Evolutionary conservation across 2,329 filamentous ascomycete species (phyloP).

Genomic region (Pseudocercospora crystallina): DNA sequence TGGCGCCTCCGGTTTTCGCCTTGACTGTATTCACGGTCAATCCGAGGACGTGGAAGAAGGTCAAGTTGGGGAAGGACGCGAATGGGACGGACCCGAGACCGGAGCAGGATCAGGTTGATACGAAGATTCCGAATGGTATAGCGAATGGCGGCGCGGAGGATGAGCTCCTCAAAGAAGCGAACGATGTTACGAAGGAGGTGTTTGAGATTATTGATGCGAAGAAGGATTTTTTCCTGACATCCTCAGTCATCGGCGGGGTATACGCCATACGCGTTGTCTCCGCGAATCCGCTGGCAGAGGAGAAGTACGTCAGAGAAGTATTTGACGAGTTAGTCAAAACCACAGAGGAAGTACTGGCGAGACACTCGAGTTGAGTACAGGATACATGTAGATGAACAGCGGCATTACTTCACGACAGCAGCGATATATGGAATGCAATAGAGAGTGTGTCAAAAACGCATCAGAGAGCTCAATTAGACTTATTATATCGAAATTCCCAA

Average conservation of each 20-base stretch:
- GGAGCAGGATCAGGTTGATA: slow-evolving; percentile 28
- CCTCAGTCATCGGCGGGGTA: slow-evolving; percentile 67
- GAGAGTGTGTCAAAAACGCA: no score
- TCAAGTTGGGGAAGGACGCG: slow-evolving; percentile 34
- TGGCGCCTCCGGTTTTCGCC: slow-evolving; percentile 73
- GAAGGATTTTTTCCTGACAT: slow-evolving; percentile 81
- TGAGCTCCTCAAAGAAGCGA: slow-evolving; percentile 56
- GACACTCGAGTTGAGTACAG: slow-evolving; percentile 40
- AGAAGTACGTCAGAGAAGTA: slow-evolving; percentile 68
- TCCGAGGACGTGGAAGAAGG: slow-evolving; percentile 35
- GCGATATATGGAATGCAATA: no score
- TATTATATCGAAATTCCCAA: no score
- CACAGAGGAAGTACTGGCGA: slow-evolving; percentile 56
- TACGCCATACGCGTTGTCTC: slow-evolving; percentile 83
- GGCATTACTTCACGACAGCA: no score
- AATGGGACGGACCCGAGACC: slow-evolving; percentile 27
- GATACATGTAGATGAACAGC: no score
- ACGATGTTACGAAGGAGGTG: slow-evolving; percentile 69
- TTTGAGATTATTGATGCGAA: slow-evolving; percentile 72
- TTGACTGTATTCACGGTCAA: slow-evolving; percentile 73
- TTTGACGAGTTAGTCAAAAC: slow-evolving; percentile 71
- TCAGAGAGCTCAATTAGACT: no score
- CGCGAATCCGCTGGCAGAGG: slow-evolving; percentile 66
- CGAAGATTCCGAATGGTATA: slow-evolving; percentile 21
- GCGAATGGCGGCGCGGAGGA: slow-evolving; percentile 29